A percentile compares a stretch with the other conserved stretches of the same genome.
phyloP scores from a whole-genome alignment of 495 filamentous ascomycete genomes.

The Xeromyces bisporus region DNA sequence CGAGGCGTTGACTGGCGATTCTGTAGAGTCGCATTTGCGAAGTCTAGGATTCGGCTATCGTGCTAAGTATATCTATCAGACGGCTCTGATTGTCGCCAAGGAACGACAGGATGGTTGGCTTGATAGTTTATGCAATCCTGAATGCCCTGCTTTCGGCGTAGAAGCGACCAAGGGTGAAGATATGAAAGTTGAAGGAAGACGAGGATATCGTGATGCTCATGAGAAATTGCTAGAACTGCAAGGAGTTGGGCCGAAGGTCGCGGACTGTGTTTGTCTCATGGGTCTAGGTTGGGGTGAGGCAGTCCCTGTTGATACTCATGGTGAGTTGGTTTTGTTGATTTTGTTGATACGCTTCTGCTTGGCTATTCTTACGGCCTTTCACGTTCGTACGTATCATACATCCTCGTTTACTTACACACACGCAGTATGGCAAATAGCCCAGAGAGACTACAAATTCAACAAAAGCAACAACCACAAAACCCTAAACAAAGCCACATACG shows the following conservation, averaged over 20 bases:
- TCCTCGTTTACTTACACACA: slow-evolving; percentile 2
- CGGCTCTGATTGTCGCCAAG: slow-evolving; percentile 54
- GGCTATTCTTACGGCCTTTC: too few species aligned
- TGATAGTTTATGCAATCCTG: slow-evolving; percentile 55
- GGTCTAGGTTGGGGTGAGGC: slow-evolving; percentile 92
- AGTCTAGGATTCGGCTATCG: slow-evolving; percentile 87
- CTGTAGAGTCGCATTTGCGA: slow-evolving; percentile 62
- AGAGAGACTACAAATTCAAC: slow-evolving; percentile 85
- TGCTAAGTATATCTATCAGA: slow-evolving; percentile 77
- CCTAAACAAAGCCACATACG: slow-evolving; percentile 73
- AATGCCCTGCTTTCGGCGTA: slow-evolving; percentile 41
- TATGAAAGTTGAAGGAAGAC: slow-evolving; percentile 38
- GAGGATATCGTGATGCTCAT: slow-evolving; percentile 68
- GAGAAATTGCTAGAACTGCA: slow-evolving; percentile 58
- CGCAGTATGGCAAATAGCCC: slow-evolving; percentile 89
- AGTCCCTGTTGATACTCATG: slow-evolving; percentile 92
- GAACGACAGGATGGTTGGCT: slow-evolving; percentile 62
- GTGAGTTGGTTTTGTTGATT: slow-evolving; percentile 26
- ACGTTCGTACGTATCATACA: background rate
- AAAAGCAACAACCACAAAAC: slow-evolving; percentile 73
- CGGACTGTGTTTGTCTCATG: slow-evolving; percentile 94
- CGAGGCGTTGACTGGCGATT: slow-evolving; percentile 44
- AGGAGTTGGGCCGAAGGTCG: slow-evolving; percentile 90
- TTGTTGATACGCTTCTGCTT: too few species aligned
- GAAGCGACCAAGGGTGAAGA: slow-evolving; percentile 27